These are phyloP conservation scores for Phialocephala sp. DNA, from an alignment of 2,329 filamentous ascomycete genomes.

Conservation along the genomic window DNA sequence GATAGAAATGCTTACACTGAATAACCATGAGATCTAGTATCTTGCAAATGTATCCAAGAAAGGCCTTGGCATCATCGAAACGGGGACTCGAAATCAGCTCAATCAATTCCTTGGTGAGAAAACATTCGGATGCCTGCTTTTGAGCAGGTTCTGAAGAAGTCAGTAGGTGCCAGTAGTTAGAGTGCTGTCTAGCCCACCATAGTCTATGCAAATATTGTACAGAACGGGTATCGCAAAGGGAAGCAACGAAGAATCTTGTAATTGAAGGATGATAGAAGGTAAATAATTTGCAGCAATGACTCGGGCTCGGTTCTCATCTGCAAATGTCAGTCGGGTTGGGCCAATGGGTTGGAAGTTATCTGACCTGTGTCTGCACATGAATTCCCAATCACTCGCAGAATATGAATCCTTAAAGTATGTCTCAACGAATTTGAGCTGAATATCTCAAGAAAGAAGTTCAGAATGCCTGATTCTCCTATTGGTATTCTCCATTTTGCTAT, in stretches of 20 bases:
- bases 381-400: conserved; percentile 64
- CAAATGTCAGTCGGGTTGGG: conserved; percentile 13
- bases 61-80: conserved; percentile 48
- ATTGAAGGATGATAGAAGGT: conserved; percentile 52
- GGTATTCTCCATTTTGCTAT: conserved; percentile 62
- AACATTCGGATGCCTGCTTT: conserved; percentile 56
- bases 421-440: conserved; percentile 48
- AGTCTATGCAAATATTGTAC: conserved; percentile 68
- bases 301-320: conserved; percentile 64
- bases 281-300: conserved; percentile 58
- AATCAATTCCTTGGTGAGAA: conserved; percentile 56
- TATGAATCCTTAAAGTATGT: conserved; percentile 56
- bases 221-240: conserved; percentile 64
- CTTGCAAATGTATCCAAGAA: conserved; percentile 61
- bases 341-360: conserved; percentile 13
- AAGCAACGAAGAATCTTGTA: conserved; percentile 53
- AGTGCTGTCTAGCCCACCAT: conserved; percentile 52
- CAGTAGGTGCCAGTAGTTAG: conserved; percentile 27
- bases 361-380: conserved; percentile 65
- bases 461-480: conserved; percentile 61
- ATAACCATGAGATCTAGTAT: conserved; percentile 58
- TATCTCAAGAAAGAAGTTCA: conserved; percentile 60
- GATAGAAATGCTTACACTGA: conserved; percentile 49
- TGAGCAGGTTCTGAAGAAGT: conserved; percentile 56
- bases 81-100: conserved; percentile 54